Percentiles rank a stretch among this genome's conserved stretches.
phyloP scores from a whole-genome alignment of 1,284 basidiomycete species.

The Athelia sp. region DNA sequence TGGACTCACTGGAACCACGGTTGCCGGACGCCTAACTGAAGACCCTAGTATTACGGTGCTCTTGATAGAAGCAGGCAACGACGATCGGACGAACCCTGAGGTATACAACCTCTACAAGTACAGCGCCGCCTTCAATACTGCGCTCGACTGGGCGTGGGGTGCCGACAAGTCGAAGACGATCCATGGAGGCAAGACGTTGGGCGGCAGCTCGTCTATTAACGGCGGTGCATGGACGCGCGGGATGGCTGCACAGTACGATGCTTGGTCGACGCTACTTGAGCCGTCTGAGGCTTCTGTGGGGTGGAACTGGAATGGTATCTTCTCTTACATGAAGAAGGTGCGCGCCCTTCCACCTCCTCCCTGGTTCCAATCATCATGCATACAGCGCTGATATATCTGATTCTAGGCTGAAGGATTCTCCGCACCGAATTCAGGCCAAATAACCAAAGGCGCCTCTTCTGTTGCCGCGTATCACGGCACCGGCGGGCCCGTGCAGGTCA shows the following conservation, averaged over 20 bases:
- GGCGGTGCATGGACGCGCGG: conserved; percentile 56
- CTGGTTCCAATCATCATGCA: neutral
- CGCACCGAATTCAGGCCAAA: conserved; percentile 45
- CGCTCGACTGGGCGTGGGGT: conserved; percentile 44
- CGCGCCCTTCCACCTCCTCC: conserved; percentile 1
- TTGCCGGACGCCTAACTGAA: conserved; percentile 58
- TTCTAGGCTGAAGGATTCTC: conserved; percentile 48
- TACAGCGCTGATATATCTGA: neutral
- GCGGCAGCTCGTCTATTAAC: conserved; percentile 58
- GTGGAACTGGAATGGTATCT: conserved; percentile 56
- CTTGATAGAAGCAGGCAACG: conserved; percentile 55
- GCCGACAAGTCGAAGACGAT: conserved; percentile 43
- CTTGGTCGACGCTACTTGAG: conserved; percentile 46
- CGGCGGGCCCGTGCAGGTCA: conserved; percentile 49
- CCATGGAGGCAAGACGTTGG: conserved; percentile 51
- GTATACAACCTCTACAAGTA: conserved; percentile 48
- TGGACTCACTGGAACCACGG: conserved; percentile 56
- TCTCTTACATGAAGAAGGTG: conserved; percentile 48
- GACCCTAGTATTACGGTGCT: conserved; percentile 45
- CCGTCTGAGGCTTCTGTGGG: conserved; percentile 39
- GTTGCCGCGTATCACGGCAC: conserved; percentile 45
- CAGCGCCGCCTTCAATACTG: conserved; percentile 38
- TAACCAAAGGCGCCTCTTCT: conserved; percentile 41
- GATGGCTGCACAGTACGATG: conserved; percentile 52
- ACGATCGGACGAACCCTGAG: conserved; percentile 39